Evolutionary conservation across 164 flowering plant genomes (phyloP), one percentile per base, ranked within the genome.

Genomic region (Saururus chinensis): DNA sequence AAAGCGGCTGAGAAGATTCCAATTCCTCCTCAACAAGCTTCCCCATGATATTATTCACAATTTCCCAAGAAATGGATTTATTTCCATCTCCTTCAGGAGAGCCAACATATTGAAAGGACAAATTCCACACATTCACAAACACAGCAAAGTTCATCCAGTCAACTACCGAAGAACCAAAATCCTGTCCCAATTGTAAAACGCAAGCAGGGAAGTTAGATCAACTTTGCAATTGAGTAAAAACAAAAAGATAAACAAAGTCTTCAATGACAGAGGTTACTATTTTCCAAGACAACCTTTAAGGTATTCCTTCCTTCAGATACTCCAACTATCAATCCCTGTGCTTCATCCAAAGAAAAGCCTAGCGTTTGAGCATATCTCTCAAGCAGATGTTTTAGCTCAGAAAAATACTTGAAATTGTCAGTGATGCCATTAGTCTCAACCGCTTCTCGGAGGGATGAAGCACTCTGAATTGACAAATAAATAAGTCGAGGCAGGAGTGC

Each of bases 111-210:
- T 70, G 80, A 55, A 79, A 71, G 60, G 62, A 71, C 67, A 86
- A 62, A 68, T 72, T 82, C 92, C 89, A 88, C 0, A 93, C 91
- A 76, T 88, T 88, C 51, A 72, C 55, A 68, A 92, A 84, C 26
- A 92, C 85, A n/a, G 87, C 82, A 60, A 89, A 89, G 67, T 77
- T 88, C 71, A 86, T 70, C 96, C 88, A 89, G 68, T 86, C 90
- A 30, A 89, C 60, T 56, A 76, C 51, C 63, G 82, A 71, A 1
- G 71, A 68, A 60, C 67, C 72, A 60, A 75, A 66, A 30, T 60
- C 86, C 98, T 92, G 86, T 71, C 24, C 21, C 54, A 51, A 25
- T 22, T 20, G 40, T n/a, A 62, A 62, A 37, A 26, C 61, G 19
- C 40, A 11, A 37, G 14, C 5, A n/a, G n/a, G n/a, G 13, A 11